These are phyloP conservation scores for Diatrype stigma DNA, from an alignment of 2,329 filamentous ascomycete species.

Conservation along the genomic window DNA sequence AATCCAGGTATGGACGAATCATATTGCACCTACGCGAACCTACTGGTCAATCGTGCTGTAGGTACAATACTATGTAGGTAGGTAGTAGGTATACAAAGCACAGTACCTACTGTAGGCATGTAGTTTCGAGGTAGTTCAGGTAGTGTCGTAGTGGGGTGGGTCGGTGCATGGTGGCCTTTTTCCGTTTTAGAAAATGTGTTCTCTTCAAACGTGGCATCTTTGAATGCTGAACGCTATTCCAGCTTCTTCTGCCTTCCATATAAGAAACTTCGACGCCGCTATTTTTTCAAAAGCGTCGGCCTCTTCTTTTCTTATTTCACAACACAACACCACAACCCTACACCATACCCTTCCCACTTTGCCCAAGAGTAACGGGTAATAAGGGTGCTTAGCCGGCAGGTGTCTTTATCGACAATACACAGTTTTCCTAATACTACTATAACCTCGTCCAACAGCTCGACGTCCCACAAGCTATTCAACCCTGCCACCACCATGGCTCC, in stretches of 20 bases:
- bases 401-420: too few relatives aligned
- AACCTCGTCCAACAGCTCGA: not conserved
- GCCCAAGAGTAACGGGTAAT: too few relatives aligned
- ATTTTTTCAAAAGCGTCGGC: not conserved
- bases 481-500: slow-evolving; percentile 38
- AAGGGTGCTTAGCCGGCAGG: too few relatives aligned
- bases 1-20: too few relatives aligned
- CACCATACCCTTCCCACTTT: not conserved
- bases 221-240: slow-evolving; percentile 12
- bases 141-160: not conserved
- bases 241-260: slow-evolving; percentile 20
- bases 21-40: too few relatives aligned
- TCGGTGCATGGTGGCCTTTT: slow-evolving; percentile 11
- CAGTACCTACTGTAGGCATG: too few relatives aligned
- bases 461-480: slow-evolving; percentile 3
- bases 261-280: slow-evolving; percentile 20
- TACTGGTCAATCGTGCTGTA: too few relatives aligned
- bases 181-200: slow-evolving; percentile 29
- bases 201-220: slow-evolving; percentile 31
- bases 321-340: slow-evolving; percentile 3
- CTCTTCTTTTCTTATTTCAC: slow-evolving; percentile 8
- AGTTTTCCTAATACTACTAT: not conserved
- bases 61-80: too few relatives aligned
- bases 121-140: too few relatives aligned
- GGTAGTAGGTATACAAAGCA: too few relatives aligned